phyloP scores from a whole-genome alignment of 306 rosid species.

The Styphnolobium japonicum region DNA sequence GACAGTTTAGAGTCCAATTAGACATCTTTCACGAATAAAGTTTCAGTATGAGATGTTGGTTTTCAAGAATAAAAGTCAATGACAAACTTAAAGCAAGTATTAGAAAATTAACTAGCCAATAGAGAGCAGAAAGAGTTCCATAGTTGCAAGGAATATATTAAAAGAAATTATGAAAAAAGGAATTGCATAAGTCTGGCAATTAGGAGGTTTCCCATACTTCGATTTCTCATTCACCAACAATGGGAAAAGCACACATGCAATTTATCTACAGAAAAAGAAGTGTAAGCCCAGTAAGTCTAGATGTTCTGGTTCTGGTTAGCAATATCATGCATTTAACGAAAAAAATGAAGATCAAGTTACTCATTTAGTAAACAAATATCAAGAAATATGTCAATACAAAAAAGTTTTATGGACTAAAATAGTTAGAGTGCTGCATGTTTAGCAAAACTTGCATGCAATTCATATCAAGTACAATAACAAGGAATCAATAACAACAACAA shows the following conservation, averaged over 20 bases:
- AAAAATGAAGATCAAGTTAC: background rate
- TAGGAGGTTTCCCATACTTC: too few species aligned
- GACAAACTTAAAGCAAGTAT: too few species aligned
- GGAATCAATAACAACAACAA: background rate
- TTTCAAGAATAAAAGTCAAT: background rate
- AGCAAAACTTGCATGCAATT: background rate
- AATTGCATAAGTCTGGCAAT: background rate
- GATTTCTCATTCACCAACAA: background rate
- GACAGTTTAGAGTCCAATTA: too few species aligned
- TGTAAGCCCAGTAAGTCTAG: background rate
- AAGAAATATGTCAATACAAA: background rate
- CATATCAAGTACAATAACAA: background rate
- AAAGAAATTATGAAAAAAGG: background rate
- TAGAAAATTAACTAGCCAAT: too few species aligned
- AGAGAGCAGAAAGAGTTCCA: background rate
- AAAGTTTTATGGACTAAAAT: background rate
- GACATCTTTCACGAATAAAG: too few species aligned
- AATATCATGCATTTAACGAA: background rate
- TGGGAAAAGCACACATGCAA: background rate
- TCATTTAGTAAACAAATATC: background rate
- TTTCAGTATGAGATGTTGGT: background rate
- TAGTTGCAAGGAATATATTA: background rate
- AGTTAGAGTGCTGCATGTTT: too few species aligned
- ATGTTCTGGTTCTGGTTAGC: background rate
- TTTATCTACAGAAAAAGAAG: background rate